Evolutionary conservation across 78 protist genomes (phyloP).

Genomic region (Monocercomonoides exilis): DNA sequence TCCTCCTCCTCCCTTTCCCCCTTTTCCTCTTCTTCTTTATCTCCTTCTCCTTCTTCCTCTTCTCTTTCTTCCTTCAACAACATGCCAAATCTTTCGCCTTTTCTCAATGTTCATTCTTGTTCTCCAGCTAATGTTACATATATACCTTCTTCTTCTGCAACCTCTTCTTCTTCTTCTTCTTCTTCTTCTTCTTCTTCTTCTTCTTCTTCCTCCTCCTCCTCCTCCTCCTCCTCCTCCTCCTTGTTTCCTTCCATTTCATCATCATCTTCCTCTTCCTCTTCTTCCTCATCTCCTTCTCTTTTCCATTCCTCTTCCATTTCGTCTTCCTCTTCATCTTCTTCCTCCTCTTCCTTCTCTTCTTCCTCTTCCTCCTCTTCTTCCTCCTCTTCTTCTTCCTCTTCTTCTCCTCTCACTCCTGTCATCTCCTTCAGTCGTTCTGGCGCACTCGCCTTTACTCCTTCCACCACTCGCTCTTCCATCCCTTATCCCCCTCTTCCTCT

Average conservation of each 20-base stretch:
- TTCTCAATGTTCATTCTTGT: too few relatives aligned
- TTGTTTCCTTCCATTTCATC: not conserved
- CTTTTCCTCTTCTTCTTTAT: too few relatives aligned
- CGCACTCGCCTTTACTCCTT: not conserved
- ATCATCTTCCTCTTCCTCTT: not conserved
- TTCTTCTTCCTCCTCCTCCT: not conserved
- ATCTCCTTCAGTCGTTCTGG: not conserved
- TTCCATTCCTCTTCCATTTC: too few relatives aligned
- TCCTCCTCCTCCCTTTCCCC: not conserved
- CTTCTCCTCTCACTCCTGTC: not conserved
- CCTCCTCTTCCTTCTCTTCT: not conserved
- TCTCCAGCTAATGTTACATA: too few relatives aligned
- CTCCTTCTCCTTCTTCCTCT: too few relatives aligned
- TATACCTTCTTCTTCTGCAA: not conserved
- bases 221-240: slow-evolving; percentile 8
- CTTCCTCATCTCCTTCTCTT: too few relatives aligned
- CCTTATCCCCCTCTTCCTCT: not conserved
- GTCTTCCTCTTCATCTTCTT: too few relatives aligned
- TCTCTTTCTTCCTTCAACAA: too few relatives aligned
- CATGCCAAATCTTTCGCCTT: too few relatives aligned
- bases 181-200: not conserved
- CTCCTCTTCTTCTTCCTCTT: not conserved
- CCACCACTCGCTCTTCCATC: not conserved
- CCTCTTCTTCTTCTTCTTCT: too few relatives aligned
- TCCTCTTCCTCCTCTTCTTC: not conserved